Conservation (phyloP, 1,284 basidiomycete species). For the Tilletia walkeri region DNA sequence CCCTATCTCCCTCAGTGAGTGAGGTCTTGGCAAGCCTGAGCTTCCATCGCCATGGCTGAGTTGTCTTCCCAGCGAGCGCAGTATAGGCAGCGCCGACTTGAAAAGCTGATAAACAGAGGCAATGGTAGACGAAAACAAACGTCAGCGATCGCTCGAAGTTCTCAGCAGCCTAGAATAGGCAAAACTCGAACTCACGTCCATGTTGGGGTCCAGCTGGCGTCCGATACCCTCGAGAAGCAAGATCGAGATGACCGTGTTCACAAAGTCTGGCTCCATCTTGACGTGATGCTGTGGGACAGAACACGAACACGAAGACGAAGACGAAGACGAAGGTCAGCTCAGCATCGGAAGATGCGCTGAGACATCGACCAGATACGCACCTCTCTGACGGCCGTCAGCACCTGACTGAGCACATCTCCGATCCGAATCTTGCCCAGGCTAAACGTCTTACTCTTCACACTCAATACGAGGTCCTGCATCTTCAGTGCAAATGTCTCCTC, state of each 20-base stretch:
- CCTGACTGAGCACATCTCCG: conserved; percentile 84
- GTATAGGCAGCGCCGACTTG: conserved; percentile 49
- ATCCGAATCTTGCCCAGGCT: conserved; percentile 93
- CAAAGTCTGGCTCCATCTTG: conserved; percentile 97
- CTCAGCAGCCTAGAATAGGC: neutral
- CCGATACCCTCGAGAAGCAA: conserved; percentile 94
- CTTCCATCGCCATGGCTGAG: conserved; percentile 18
- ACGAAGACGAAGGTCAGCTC: neutral
- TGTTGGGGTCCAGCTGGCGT: conserved; percentile 80
- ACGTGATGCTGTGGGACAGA: conserved; percentile 71
- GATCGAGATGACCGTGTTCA: conserved; percentile 95
- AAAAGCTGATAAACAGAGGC: conserved; percentile 32
- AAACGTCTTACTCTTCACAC: conserved; percentile 94
- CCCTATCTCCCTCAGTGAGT: conserved; percentile 26
- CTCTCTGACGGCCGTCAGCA: conserved; percentile 76
- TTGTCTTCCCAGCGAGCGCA: conserved; percentile 42
- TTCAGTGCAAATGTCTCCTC: conserved; percentile 91
- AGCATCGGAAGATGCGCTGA: neutral
- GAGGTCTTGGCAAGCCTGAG: neutral
- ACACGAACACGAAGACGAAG: neutral
- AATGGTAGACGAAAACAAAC: neutral
- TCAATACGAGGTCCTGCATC: conserved; percentile 91
- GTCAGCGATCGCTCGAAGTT: neutral
- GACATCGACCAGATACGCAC: neutral
- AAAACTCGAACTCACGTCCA: conserved; percentile 78